Conservation (phyloP, 768 basidiomycete species). For the Zangia roseola region DNA sequence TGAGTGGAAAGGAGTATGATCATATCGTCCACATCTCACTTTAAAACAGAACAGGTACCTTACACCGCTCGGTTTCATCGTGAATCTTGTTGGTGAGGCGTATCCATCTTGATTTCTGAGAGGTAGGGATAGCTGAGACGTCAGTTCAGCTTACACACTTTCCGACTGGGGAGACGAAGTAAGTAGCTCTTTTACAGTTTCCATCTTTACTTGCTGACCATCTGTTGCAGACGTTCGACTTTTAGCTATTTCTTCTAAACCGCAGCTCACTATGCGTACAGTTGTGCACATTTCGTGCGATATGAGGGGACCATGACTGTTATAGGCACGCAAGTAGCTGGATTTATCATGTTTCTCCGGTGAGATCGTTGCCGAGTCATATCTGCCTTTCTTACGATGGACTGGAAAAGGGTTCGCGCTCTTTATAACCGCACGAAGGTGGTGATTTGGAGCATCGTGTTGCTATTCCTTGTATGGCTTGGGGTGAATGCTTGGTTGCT, state of each 20-base stretch:
- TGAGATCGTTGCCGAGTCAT: conserved; percentile 14
- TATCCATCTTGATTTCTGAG: background rate
- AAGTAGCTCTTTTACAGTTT: background rate
- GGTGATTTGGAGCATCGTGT: conserved; percentile 9
- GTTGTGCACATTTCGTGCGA: conserved; percentile 47
- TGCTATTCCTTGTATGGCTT: conserved; percentile 44
- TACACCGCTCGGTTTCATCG: conserved; percentile 59
- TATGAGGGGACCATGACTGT: conserved; percentile 50
- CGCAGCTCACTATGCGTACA: conserved; percentile 13
- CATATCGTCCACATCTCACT: background rate
- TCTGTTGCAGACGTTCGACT: conserved; percentile 13
- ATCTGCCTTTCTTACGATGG: background rate
- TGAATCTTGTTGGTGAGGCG: conserved; percentile 44
- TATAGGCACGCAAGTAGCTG: conserved; percentile 39
- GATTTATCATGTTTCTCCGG: conserved; percentile 46
- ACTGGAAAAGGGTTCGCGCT: conserved; percentile 13
- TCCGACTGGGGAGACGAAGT: conserved; percentile 13
- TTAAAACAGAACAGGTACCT: conserved; percentile 57
- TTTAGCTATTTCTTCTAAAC: background rate
- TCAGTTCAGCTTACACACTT: conserved; percentile 15
- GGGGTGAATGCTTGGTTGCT: conserved; percentile 56
- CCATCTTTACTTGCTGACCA: background rate
- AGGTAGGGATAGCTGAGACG: background rate
- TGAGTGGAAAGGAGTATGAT: conserved; percentile 15
- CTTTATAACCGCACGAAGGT: conserved; percentile 10